Evolutionary conservation across 208 protist genomes (phyloP).

Genomic region (Leishmania mexicana): DNA sequence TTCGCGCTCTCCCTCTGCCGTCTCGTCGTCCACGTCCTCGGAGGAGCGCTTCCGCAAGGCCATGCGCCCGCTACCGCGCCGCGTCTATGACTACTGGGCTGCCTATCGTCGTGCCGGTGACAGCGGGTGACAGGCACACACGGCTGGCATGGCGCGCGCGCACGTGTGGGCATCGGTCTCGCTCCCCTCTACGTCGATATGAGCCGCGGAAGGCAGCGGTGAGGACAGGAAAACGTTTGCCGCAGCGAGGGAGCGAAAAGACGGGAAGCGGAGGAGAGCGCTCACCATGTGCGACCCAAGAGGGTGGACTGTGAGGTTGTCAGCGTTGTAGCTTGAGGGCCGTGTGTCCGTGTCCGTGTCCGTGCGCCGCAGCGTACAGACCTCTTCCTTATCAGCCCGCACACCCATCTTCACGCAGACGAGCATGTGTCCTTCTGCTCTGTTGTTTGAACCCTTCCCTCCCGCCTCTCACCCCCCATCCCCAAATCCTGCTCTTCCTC

Average conservation of each 20-base stretch:
- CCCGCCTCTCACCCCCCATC: no score
- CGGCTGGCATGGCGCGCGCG: not conserved
- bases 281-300: not conserved
- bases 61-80: slow-evolving; percentile 27
- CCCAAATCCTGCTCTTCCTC: not conserved
- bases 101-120: slow-evolving; percentile 10
- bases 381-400: not conserved
- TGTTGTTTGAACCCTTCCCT: not conserved
- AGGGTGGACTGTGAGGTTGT: not conserved
- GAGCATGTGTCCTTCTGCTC: not conserved
- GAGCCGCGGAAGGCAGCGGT: not conserved
- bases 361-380: not conserved
- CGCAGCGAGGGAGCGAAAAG: not conserved
- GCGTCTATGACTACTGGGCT: slow-evolving; percentile 43
- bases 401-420: not conserved
- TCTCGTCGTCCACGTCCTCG: slow-evolving; percentile 14
- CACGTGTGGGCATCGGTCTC: not conserved
- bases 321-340: not conserved
- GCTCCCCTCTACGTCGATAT: not conserved
- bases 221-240: not conserved
- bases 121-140: not conserved
- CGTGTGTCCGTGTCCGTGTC: not conserved
- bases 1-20: slow-evolving; percentile 5
- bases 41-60: not conserved
- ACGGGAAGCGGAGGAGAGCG: not conserved